Conservation (phyloP, 2,329 filamentous ascomycete genomes). For the Stachybotrys echinatus region DNA sequence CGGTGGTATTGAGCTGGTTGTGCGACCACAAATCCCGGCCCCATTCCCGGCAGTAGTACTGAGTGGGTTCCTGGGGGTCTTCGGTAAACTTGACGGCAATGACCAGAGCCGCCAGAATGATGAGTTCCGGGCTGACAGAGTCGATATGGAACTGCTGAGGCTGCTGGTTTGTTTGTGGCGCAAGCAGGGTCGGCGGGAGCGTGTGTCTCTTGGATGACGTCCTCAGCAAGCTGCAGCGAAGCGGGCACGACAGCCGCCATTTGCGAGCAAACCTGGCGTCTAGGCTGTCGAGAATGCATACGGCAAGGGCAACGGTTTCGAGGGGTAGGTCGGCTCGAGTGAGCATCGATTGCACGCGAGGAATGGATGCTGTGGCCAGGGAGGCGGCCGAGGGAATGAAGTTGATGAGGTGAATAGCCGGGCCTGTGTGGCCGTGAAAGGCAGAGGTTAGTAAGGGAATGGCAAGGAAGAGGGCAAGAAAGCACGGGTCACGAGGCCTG, state of each 20-base stretch:
- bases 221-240: constrained; percentile 25
- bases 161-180: constrained; percentile 17
- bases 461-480: constrained; percentile 4
- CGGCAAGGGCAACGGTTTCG: constrained; percentile 58
- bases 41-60: constrained; percentile 49
- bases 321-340: constrained; percentile 51
- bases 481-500: background rate
- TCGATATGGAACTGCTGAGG: constrained; percentile 50
- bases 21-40: constrained; percentile 52
- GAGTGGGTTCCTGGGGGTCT: constrained; percentile 49
- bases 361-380: constrained; percentile 50
- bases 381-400: constrained; percentile 61
- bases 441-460: constrained; percentile 2
- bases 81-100: constrained; percentile 63
- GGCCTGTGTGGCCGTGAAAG: constrained; percentile 36
- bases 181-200: constrained; percentile 30
- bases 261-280: constrained; percentile 56
- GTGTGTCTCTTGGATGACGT: constrained; percentile 40
- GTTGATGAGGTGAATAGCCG: constrained; percentile 61
- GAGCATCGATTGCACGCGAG: constrained; percentile 56
- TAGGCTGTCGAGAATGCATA: constrained; percentile 62
- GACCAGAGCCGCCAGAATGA: constrained; percentile 56
- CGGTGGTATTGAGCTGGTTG: constrained; percentile 59
- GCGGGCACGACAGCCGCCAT: constrained; percentile 56
- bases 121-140: constrained; percentile 55